Base-by-base conservation (phyloP, 1,284 basidiomycete genomes). In the Fistulinella cinereoalba region DNA sequence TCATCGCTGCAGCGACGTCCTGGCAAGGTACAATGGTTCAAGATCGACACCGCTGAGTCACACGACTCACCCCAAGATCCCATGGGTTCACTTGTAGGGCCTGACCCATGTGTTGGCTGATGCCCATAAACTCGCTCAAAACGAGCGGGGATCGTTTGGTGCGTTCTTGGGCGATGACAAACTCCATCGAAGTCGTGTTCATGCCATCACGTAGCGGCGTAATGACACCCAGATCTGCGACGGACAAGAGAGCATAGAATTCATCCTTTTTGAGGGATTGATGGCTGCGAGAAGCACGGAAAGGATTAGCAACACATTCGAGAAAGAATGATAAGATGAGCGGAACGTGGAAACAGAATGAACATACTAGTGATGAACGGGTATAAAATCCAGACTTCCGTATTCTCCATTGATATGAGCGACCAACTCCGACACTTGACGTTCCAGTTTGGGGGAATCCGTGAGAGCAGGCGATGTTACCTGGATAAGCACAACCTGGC, bases 171-270 rank as follows among this genome's bases (percentile, higher is more conserved):
- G 93, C 94, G 51, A 98, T 87, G 39, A 97, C 90, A 69, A 92
- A 98, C 71, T 98, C 96, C 95, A 98, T 98, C 41, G 83, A 87
- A 0, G 94, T 98, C 9, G 97, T 98, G 76, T 99, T 98, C 96
- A 99, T 98, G 9, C 96, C 96, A 63, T 99, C 96, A 24, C 96
- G 84, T 7, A 98, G 79, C 0, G 93, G 93, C 0, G 96, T 99
- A 69, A 98, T 97, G 22, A 99, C 85, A 8, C 90, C 95, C 19
- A 99, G 78, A 67, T 98, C 96, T 11, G 96, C 96, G 1, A 94
- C 94, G 23, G 85, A 88, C 18, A 99, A 77, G n/a, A 99, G 79
- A 1, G 93, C 96, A 70, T 97, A 98, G 71, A 97, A 99, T 70
- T 99, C 96, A 69, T 98, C 93, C 66, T 92, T 91, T 66, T 97